A percentile compares a stretch with the other conserved stretches of the same genome.
phyloP scores from a whole-genome alignment of 1,284 basidiomycete species.

The Cystobasidium pallidum region DNA sequence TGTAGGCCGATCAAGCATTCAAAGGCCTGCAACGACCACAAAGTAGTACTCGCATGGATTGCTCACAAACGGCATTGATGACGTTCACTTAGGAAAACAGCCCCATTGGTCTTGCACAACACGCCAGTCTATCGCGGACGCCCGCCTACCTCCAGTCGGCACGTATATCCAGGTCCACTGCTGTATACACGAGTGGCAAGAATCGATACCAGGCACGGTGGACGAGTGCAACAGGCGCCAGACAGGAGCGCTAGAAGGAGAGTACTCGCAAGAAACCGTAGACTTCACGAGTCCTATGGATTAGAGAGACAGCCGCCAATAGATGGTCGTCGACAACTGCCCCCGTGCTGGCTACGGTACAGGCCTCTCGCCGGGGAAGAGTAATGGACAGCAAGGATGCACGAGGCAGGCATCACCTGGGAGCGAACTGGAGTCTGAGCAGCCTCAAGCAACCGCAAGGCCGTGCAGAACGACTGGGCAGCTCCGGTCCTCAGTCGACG shows the following conservation, averaged over 20 bases:
- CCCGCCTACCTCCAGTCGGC: too few relatives aligned
- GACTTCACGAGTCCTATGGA: too few relatives aligned
- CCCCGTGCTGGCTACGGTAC: background rate
- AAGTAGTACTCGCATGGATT: background rate
- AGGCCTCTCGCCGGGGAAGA: background rate
- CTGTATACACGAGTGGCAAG: background rate
- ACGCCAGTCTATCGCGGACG: too few relatives aligned
- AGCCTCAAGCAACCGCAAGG: background rate
- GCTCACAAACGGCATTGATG: too few relatives aligned
- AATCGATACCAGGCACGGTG: constrained; percentile 9
- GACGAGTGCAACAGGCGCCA: too few relatives aligned
- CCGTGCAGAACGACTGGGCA: background rate
- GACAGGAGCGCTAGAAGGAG: too few relatives aligned
- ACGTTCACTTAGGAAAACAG: too few relatives aligned
- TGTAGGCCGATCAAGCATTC: background rate
- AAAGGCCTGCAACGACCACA: background rate
- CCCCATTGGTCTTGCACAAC: too few relatives aligned
- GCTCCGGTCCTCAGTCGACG: background rate
- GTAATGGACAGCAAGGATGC: background rate
- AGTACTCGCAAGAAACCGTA: too few relatives aligned
- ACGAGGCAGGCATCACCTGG: background rate
- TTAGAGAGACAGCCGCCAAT: too few relatives aligned
- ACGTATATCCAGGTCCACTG: too few relatives aligned
- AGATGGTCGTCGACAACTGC: background rate
- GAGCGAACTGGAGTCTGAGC: background rate